A percentile compares a stretch with the other conserved stretches of the same genome.
Evolutionary conservation across 306 rosid species (phyloP).

Genomic region (Quercus aquifolioides): DNA sequence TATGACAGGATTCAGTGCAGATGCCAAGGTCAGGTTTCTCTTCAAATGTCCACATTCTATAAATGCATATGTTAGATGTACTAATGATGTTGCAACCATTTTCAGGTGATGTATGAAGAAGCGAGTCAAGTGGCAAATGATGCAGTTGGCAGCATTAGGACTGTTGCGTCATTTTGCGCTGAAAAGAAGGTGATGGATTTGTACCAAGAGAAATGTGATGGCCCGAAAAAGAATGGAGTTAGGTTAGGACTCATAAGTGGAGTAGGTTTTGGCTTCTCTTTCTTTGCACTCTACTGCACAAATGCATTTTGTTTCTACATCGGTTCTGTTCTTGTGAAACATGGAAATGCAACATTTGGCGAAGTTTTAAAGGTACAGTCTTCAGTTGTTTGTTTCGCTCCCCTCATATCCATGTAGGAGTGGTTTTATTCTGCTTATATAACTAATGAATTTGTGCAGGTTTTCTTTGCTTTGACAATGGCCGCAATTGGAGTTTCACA

Average conservation of each 20-base stretch:
- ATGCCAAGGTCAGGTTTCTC: constrained; percentile 65
- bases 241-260: constrained; percentile 78
- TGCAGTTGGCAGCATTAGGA: constrained; percentile 87
- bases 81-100: not conserved
- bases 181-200: constrained; percentile 79
- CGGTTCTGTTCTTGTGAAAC: constrained; percentile 60
- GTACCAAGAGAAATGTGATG: constrained; percentile 56
- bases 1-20: constrained; percentile 69
- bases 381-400: not conserved
- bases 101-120: constrained; percentile 81
- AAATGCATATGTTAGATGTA: not conserved
- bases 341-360: constrained; percentile 59
- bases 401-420: not conserved
- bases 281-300: constrained; percentile 56
- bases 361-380: constrained; percentile 75
- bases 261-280: constrained; percentile 65
- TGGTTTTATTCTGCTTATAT: constrained; percentile 21
- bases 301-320: constrained; percentile 74
- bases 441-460: constrained; percentile 34
- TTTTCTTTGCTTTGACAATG: constrained; percentile 73
- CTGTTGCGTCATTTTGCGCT: constrained; percentile 90
- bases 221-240: constrained; percentile 59
- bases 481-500: constrained; percentile 75
- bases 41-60: not conserved
- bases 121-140: constrained; percentile 96